These are phyloP conservation scores for Anacardium occidentale DNA, from an alignment of 345 rosid genomes.

Conservation along the genomic window DNA sequence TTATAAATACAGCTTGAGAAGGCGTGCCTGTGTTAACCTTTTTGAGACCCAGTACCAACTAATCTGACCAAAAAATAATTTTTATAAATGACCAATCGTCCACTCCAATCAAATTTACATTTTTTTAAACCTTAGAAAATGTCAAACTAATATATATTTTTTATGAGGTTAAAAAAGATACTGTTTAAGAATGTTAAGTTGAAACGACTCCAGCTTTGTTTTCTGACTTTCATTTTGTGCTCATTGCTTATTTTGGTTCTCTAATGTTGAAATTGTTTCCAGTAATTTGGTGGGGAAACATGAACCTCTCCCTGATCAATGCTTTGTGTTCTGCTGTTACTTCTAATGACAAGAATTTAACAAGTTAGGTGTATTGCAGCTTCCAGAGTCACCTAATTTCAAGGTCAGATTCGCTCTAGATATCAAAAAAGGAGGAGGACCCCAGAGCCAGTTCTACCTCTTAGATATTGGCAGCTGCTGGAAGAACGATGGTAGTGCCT, in stretches of 20 bases:
- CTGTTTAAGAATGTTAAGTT: no score
- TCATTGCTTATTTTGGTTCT: neutral
- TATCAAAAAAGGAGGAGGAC: slow-evolving; percentile 74
- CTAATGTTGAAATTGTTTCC: no score
- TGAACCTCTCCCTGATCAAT: no score
- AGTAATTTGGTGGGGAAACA: no score
- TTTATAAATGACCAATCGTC: no score
- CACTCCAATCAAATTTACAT: no score
- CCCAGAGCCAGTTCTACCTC: slow-evolving; percentile 69
- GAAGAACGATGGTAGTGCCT: slow-evolving; percentile 68
- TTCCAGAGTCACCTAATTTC: slow-evolving; percentile 71
- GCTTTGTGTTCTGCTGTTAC: no score
- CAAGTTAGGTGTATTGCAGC: slow-evolving; percentile 39
- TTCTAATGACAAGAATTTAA: neutral
- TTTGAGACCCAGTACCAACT: no score
- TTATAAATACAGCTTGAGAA: neutral
- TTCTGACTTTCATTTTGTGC: neutral
- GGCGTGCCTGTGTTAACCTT: neutral
- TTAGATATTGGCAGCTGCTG: slow-evolving; percentile 85
- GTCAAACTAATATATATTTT: no score
- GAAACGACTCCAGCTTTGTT: neutral
- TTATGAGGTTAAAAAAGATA: no score
- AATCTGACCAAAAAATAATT: no score
- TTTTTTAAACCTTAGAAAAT: no score
- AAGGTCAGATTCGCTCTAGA: slow-evolving; percentile 57